These are phyloP conservation scores for Chalciporus chontae DNA, from an alignment of 768 basidiomycete species.

Conservation along the genomic window DNA sequence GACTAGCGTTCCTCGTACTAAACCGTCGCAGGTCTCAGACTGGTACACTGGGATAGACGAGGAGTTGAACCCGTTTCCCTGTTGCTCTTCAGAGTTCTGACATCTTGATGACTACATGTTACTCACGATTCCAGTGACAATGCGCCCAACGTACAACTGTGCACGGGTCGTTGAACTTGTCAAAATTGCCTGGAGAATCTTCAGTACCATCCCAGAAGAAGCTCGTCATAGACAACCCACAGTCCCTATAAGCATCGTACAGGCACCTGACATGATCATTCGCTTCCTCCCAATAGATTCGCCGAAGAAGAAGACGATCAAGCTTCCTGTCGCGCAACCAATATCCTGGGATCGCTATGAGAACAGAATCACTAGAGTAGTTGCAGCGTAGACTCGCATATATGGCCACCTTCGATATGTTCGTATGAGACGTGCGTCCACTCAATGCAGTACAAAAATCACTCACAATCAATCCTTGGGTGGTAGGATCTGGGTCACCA, in stretches of 20 bases:
- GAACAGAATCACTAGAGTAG: background rate
- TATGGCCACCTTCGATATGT: background rate
- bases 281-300: slow-evolving; percentile 36
- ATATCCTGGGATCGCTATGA: slow-evolving; percentile 31
- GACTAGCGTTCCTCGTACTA: slow-evolving; percentile 34
- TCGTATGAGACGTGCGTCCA: background rate
- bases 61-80: slow-evolving; percentile 42
- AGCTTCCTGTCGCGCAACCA: slow-evolving; percentile 36
- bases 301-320: slow-evolving; percentile 38
- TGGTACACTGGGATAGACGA: slow-evolving; percentile 41
- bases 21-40: slow-evolving; percentile 37
- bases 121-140: slow-evolving; percentile 37
- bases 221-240: slow-evolving; percentile 11
- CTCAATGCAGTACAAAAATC: too few species aligned
- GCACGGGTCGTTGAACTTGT: slow-evolving; percentile 38
- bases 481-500: slow-evolving; percentile 34
- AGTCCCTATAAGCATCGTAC: slow-evolving; percentile 35
- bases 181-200: slow-evolving; percentile 22
- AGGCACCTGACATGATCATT: slow-evolving; percentile 25
- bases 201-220: too few species aligned
- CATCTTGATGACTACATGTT: too few species aligned
- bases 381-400: background rate
- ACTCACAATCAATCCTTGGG: slow-evolving; percentile 38
- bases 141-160: slow-evolving; percentile 36
- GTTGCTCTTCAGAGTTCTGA: background rate